Percentiles rank a stretch among this genome's conserved stretches.
These are phyloP conservation scores for Lachnellula cervina DNA, from an alignment of 2,329 filamentous ascomycete species.

Conservation along the genomic window DNA sequence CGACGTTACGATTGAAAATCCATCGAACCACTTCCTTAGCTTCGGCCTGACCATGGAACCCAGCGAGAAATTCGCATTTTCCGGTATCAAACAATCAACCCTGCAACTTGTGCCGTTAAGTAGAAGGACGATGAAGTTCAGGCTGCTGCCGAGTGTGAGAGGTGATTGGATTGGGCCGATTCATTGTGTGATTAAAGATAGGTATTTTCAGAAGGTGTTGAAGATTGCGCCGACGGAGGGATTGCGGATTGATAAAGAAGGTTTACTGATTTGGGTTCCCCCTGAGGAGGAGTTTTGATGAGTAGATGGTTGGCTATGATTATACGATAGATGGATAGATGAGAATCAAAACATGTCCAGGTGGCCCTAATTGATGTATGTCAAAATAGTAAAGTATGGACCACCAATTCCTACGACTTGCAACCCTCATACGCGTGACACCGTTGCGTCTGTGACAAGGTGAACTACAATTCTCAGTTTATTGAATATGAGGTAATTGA, in stretches of 20 bases:
- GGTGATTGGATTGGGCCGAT: constrained; percentile 66
- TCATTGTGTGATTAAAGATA: constrained; percentile 73
- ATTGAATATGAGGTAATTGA: no score
- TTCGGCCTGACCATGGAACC: constrained; percentile 92
- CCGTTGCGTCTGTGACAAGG: no score
- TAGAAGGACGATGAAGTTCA: constrained; percentile 67
- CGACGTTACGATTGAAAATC: constrained; percentile 80
- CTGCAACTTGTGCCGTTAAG: constrained; percentile 80
- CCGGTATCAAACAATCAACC: constrained; percentile 75
- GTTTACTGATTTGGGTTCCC: constrained; percentile 58
- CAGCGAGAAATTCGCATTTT: constrained; percentile 88
- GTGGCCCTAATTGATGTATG: no score
- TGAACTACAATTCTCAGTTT: no score
- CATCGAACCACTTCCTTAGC: constrained; percentile 88
- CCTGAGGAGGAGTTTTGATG: constrained; percentile 29
- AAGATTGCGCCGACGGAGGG: constrained; percentile 75
- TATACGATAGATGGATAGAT: neutral
- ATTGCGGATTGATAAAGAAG: constrained; percentile 60
- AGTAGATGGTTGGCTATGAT: neutral
- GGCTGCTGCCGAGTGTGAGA: constrained; percentile 61
- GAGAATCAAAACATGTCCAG: neutral
- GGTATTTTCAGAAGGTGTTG: constrained; percentile 88
- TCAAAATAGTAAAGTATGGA: no score
- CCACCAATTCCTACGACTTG: no score
- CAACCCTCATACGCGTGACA: no score